Evolutionary conservation across 2,329 filamentous ascomycete genomes (phyloP).

Genomic region (Fusarium globosum): DNA sequence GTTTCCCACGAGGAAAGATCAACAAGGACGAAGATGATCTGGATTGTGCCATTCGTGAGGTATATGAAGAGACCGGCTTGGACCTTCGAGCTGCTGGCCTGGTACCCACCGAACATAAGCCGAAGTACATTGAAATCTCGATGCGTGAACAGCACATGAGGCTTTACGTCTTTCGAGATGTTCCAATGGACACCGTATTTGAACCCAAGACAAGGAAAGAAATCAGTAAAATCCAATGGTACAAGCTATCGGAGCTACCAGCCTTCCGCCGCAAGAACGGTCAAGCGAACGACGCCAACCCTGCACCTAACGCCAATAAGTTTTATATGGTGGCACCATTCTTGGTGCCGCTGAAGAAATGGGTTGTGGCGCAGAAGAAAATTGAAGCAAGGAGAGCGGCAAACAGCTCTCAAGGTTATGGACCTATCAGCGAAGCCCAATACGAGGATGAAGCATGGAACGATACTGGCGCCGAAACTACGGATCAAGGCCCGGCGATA

Average conservation of each 20-base stretch:
- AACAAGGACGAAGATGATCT: slow-evolving; percentile 96
- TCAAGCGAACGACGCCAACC: slow-evolving; percentile 64
- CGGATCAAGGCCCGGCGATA: slow-evolving; percentile 52
- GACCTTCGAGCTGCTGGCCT: slow-evolving; percentile 82
- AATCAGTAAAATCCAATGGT: slow-evolving; percentile 98
- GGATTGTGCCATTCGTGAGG: slow-evolving; percentile 92
- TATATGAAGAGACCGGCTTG: slow-evolving; percentile 95
- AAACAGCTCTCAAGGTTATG: slow-evolving; percentile 54
- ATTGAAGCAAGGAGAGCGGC: slow-evolving; percentile 66
- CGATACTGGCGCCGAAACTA: slow-evolving; percentile 47
- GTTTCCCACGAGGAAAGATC: slow-evolving; percentile 96
- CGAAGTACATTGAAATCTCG: slow-evolving; percentile 87
- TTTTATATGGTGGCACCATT: slow-evolving; percentile 99
- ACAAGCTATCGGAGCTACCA: slow-evolving; percentile 87
- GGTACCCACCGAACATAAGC: slow-evolving; percentile 75
- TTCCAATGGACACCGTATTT: slow-evolving; percentile 88
- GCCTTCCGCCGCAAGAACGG: slow-evolving; percentile 78
- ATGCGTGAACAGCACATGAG: slow-evolving; percentile 95
- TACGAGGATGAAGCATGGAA: slow-evolving; percentile 72
- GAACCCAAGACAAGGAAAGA: slow-evolving; percentile 94
- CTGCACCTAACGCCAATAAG: slow-evolving; percentile 77
- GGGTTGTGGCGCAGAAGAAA: slow-evolving; percentile 87
- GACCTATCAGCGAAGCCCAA: slow-evolving; percentile 63
- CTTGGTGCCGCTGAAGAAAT: slow-evolving; percentile 84
- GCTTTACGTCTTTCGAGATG: slow-evolving; percentile 89